These are phyloP conservation scores for Ilyonectria sp. DNA, from an alignment of 2,329 filamentous ascomycete genomes.

Conservation along the genomic window DNA sequence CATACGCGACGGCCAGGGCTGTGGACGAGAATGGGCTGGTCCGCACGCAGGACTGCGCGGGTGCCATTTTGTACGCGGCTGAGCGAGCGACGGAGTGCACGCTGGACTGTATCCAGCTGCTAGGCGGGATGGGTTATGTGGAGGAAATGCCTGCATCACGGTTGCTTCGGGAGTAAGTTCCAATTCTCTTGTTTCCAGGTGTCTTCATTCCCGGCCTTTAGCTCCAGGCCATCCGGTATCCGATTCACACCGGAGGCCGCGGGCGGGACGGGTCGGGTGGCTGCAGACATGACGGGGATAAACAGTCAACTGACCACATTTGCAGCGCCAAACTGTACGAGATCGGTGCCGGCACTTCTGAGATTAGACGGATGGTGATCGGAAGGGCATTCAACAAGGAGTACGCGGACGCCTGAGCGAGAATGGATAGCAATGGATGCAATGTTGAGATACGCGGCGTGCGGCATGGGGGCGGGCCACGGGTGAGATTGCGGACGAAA, in stretches of 20 bases:
- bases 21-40: conserved; percentile 84
- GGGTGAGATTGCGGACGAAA: conserved; percentile 2
- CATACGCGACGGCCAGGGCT: conserved; percentile 83
- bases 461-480: background rate
- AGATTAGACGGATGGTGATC: conserved; percentile 95
- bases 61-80: conserved; percentile 92
- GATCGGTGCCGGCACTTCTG: conserved; percentile 96
- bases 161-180: conserved; percentile 77
- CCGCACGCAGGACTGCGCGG: conserved; percentile 92
- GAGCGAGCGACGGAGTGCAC: conserved; percentile 91
- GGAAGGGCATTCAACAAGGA: conserved; percentile 93
- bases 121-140: conserved; percentile 96
- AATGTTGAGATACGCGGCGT: conserved; percentile 3
- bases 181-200: background rate
- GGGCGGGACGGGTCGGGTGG: conserved; percentile 1
- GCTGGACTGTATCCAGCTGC: conserved; percentile 89
- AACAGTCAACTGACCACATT: conserved; percentile 48
- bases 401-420: conserved; percentile 64
- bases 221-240: background rate
- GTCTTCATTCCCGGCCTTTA: background rate
- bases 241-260: background rate
- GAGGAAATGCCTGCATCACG: conserved; percentile 95
- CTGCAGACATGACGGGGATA: background rate
- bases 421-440: background rate
- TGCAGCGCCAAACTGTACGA: conserved; percentile 85